These are phyloP conservation scores for Phaeosphaeriaceae sp. DNA, from an alignment of 2,329 filamentous ascomycete species.

Conservation along the genomic window DNA sequence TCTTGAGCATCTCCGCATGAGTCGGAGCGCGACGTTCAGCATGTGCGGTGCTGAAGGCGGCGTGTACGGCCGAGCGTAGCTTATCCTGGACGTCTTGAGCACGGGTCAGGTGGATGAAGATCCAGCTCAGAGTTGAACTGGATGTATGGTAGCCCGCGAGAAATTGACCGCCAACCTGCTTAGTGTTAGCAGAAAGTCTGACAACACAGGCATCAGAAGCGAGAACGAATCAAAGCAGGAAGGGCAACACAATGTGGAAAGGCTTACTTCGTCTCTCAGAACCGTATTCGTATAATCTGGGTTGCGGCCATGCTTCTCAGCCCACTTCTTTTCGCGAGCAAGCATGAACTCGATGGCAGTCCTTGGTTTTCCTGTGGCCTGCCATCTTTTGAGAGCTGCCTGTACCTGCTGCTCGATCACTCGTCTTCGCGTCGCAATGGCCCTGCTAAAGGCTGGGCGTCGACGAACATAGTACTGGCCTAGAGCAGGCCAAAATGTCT, in stretches of 20 bases:
- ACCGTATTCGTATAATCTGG: slow-evolving; percentile 13
- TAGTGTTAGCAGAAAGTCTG: too few relatives aligned
- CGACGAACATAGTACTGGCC: slow-evolving; percentile 2
- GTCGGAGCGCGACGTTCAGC: slow-evolving; percentile 30
- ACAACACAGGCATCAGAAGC: too few relatives aligned
- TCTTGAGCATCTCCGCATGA: slow-evolving; percentile 39
- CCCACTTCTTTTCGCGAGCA: slow-evolving; percentile 12
- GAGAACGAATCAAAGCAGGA: too few relatives aligned
- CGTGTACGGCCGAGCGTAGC: slow-evolving; percentile 41
- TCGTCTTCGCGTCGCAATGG: slow-evolving; percentile 1
- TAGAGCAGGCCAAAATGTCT: slow-evolving; percentile 1
- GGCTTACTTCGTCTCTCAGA: slow-evolving; percentile 18
- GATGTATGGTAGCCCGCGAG: too few relatives aligned
- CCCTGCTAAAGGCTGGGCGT: neutral
- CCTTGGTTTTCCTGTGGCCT: slow-evolving; percentile 2
- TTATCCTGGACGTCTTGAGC: slow-evolving; percentile 45
- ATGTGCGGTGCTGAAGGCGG: slow-evolving; percentile 31
- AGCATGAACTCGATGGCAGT: slow-evolving; percentile 17
- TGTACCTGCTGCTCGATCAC: slow-evolving; percentile 5
- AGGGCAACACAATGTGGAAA: too few relatives aligned
- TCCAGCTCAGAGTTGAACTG: slow-evolving; percentile 53
- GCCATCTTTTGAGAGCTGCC: slow-evolving; percentile 1
- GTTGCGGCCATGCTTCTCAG: slow-evolving; percentile 7
- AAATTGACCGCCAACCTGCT: too few relatives aligned
- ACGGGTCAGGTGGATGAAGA: slow-evolving; percentile 49